Percentiles rank a stretch among this genome's conserved stretches.
Conservation (phyloP, 208 protist species). For the Leishmania aethiopica region DNA sequence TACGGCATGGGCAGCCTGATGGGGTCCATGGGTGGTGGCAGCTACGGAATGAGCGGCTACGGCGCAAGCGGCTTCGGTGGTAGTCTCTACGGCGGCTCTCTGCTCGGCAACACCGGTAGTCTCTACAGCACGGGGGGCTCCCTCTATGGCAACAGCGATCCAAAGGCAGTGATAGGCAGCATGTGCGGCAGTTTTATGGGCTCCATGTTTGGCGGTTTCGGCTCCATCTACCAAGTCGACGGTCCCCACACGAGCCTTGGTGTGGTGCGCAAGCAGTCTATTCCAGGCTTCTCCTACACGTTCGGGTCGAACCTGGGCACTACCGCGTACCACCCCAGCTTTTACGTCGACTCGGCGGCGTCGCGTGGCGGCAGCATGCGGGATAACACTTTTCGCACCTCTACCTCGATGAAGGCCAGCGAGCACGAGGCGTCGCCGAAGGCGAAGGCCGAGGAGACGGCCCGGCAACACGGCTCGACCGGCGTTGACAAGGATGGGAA, state of each 20-base stretch:
- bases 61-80: slow-evolving; percentile 34
- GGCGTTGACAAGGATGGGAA: slow-evolving; percentile 27
- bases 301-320: slow-evolving; percentile 35
- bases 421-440: slow-evolving; percentile 4
- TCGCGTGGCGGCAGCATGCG: slow-evolving; percentile 3
- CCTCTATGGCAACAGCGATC: slow-evolving; percentile 40
- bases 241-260: slow-evolving; percentile 40
- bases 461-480: slow-evolving; percentile 6
- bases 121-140: slow-evolving; percentile 48
- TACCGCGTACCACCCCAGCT: slow-evolving; percentile 15
- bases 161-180: slow-evolving; percentile 38
- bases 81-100: slow-evolving; percentile 45
- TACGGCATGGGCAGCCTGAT: slow-evolving; percentile 23
- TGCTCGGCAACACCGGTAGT: slow-evolving; percentile 40
- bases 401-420: slow-evolving; percentile 15
- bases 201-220: slow-evolving; percentile 32
- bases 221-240: slow-evolving; percentile 42
- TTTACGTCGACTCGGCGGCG: slow-evolving; percentile 9
- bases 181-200: slow-evolving; percentile 45
- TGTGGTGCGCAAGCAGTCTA: slow-evolving; percentile 39
- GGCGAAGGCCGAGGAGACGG: slow-evolving; percentile 1
- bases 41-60: slow-evolving; percentile 29
- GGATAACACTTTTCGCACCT: slow-evolving; percentile 25
- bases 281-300: slow-evolving; percentile 49
- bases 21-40: slow-evolving; percentile 29